Conservation (phyloP, 345 rosid genomes). For the Aquilaria malaccensis region DNA sequence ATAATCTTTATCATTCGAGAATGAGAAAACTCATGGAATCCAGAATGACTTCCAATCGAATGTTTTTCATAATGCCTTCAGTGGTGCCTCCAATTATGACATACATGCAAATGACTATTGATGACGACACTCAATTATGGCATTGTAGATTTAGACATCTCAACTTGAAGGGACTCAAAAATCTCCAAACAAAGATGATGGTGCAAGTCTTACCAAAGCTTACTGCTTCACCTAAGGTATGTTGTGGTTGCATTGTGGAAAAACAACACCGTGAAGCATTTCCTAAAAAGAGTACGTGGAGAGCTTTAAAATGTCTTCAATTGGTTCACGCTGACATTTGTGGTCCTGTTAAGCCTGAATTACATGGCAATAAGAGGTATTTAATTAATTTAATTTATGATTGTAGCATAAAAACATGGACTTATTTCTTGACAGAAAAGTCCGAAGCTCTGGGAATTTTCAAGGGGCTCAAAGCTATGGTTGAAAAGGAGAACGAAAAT, state of each 20-base stretch:
- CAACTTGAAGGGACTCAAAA: too few species aligned
- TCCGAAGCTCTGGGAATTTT: not conserved
- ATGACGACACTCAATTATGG: too few species aligned
- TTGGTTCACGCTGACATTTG: not conserved
- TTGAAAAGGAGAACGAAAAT: not conserved
- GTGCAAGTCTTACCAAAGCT: too few species aligned
- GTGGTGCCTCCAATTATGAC: too few species aligned
- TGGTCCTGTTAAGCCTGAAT: not conserved
- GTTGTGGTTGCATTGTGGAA: not conserved
- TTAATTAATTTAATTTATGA: conserved; percentile 3
- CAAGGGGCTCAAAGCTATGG: not conserved
- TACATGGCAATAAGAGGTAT: not conserved
- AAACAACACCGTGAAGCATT: not conserved
- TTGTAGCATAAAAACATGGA: not conserved
- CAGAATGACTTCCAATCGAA: too few species aligned
- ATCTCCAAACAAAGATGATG: too few species aligned
- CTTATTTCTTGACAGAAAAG: not conserved
- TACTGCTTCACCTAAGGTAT: not conserved
- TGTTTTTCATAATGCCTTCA: too few species aligned
- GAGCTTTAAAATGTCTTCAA: not conserved
- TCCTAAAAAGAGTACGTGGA: not conserved
- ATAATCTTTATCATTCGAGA: too few species aligned
- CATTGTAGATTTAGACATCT: too few species aligned
- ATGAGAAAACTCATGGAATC: too few species aligned
- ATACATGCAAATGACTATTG: too few species aligned